phyloP scores from a whole-genome alignment of 1,284 basidiomycete genomes.

The Moniliophthora roreri region DNA sequence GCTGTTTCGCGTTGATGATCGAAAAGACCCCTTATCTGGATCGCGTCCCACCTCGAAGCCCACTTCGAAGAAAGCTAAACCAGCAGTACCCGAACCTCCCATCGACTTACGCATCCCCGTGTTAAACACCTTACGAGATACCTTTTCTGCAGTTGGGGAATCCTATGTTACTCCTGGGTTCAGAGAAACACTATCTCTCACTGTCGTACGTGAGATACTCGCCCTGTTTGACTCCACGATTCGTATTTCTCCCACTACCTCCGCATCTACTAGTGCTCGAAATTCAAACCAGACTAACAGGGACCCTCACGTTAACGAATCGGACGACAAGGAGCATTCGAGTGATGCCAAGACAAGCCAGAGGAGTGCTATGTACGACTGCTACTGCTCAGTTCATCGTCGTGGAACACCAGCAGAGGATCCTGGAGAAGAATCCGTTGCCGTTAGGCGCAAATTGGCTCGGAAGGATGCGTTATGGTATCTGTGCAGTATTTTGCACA shows the following conservation, averaged over 20 bases:
- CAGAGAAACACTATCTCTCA: conserved; percentile 27
- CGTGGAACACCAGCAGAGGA: not conserved
- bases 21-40: not conserved
- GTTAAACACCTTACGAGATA: not conserved
- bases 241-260: no score
- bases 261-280: no score
- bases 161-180: conserved; percentile 10
- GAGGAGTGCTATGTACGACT: not conserved
- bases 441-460: conserved; percentile 27
- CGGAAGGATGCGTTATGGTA: conserved; percentile 57
- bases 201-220: conserved; percentile 29
- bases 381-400: not conserved
- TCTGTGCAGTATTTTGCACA: conserved; percentile 44
- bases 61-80: no score
- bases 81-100: conserved; percentile 1
- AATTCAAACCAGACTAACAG: no score
- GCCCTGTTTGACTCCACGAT: conserved; percentile 17
- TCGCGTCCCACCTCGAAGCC: no score
- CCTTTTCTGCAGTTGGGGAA: conserved; percentile 14
- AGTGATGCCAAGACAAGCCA: no score
- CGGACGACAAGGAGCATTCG: no score
- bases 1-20: conserved; percentile 18
- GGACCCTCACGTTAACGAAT: no score
- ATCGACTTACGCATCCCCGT: conserved; percentile 23
- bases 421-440: not conserved